Evolutionary conservation across 2,329 filamentous ascomycete species (phyloP), one percentile per base, ranked within the genome.

Genomic region (Cercospora sp.): DNA sequence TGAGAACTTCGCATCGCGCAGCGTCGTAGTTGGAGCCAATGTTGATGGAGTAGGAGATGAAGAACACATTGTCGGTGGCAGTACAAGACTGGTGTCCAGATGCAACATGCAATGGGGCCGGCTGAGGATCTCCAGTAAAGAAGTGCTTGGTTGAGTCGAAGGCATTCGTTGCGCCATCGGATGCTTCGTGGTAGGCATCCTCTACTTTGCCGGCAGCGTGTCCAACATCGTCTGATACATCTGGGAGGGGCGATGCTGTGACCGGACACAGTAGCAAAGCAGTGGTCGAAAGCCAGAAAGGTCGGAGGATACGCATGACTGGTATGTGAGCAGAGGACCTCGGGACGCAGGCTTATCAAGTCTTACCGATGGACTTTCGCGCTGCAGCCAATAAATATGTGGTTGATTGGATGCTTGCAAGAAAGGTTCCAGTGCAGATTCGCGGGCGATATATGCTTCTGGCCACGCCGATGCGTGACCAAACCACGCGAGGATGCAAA

Each of bases 41-140:
- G 43, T 37, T 49, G 64, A 66, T 53, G 64, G 43, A 53, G 64
- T 61, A 66, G 1, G 64, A 61, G n/a, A 61, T 61, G 57, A 61
- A 66, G 64, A 43, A 61, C 18, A 61, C n/a, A 26, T 66, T 53
- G 57, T 66, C 40, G 2, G 43, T 66, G 28, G 64, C 64, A 12
- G 40, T 61, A 45, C 64, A 66, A 18, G 64, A 61, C 13, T 65
- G 64, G 4, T 66, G 40, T 5, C 37, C 55, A 37, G 13, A 16
- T 9, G 49, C 34, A 13, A 49, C 24, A 13, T 24, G 32, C 21
- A 5, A 3, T 5, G 26, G 57, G 7, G 28, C 10, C 8, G 28
- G 12, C 7, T 53, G 24, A 28, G 26, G n/a, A 5, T 66, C 9
- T 16, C 61, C 49, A 57, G 40, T 55, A 16, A 66, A 53, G 24